Evolutionary conservation across 352 stramenopile species (phyloP).

Genomic region (Pythium sukuiense): DNA sequence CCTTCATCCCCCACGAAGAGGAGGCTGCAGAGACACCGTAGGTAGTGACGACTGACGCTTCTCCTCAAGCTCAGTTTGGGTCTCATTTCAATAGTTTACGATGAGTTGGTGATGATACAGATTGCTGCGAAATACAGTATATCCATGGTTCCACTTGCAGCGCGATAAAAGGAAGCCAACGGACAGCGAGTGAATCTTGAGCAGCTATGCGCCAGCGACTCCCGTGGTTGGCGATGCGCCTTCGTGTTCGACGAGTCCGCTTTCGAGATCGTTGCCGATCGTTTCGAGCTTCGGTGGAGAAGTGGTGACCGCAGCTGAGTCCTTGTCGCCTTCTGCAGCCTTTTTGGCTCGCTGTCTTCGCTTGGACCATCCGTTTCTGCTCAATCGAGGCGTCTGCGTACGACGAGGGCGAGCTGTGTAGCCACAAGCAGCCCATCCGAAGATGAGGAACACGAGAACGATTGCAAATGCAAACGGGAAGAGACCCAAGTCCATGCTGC

Average conservation of each 20-base stretch:
- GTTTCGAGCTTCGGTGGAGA: not conserved
- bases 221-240: too few species aligned
- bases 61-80: too few species aligned
- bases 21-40: too few species aligned
- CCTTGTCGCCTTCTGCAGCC: not conserved
- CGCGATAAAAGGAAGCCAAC: too few species aligned
- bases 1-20: too few species aligned
- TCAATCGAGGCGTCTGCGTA: not conserved
- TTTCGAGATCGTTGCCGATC: not conserved
- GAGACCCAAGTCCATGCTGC: not conserved
- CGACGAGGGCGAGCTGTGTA: not conserved
- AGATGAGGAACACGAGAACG: not conserved
- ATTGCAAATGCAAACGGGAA: not conserved
- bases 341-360: not conserved
- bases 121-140: too few species aligned
- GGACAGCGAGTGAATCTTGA: too few species aligned
- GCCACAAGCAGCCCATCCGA: not conserved
- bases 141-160: too few species aligned
- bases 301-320: not conserved
- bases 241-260: not conserved
- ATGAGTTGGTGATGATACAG: constrained; percentile 1
- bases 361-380: not conserved
- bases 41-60: too few species aligned
- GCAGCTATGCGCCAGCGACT: not conserved
- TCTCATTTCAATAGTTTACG: constrained; percentile 1